These are phyloP conservation scores for Trichosanthes cucumerina DNA, from an alignment of 306 rosid species.

Conservation along the genomic window DNA sequence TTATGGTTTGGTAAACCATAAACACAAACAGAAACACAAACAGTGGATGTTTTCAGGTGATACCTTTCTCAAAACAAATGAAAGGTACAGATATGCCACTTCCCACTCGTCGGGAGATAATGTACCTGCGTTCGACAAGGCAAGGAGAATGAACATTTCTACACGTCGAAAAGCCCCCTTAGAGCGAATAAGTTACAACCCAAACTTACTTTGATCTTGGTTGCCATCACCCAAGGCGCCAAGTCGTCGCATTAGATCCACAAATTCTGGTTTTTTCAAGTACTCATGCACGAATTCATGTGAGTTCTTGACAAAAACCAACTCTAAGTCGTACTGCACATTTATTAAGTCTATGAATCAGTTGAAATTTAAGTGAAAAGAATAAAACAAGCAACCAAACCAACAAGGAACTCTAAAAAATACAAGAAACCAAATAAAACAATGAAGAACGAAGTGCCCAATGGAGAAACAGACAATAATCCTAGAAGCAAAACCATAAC, in stretches of 20 bases:
- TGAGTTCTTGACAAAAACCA: slow-evolving; percentile 69
- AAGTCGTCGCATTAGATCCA: slow-evolving; percentile 83
- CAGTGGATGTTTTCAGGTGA: neutral
- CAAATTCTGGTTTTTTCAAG: slow-evolving; percentile 61
- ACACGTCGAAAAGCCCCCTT: neutral
- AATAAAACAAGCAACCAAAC: neutral
- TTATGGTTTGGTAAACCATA: neutral
- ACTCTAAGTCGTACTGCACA: slow-evolving; percentile 77
- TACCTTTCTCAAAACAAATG: slow-evolving; percentile 55
- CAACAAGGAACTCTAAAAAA: neutral
- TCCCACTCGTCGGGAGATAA: slow-evolving; percentile 64
- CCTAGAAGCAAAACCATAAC: neutral
- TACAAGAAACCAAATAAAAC: neutral
- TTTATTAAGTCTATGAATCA: no score
- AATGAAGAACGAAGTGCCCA: neutral
- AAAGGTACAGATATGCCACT: slow-evolving; percentile 50
- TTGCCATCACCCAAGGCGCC: slow-evolving; percentile 97
- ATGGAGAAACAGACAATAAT: neutral
- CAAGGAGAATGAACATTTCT: neutral
- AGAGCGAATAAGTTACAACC: neutral
- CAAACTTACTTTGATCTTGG: slow-evolving; percentile 65
- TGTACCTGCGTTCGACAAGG: slow-evolving; percentile 31
- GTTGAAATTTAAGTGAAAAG: neutral
- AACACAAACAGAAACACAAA: neutral
- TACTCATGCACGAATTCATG: slow-evolving; percentile 81